Base-by-base conservation (phyloP, 495 filamentous ascomycete genomes). In the Lineolata rhizophorae region DNA sequence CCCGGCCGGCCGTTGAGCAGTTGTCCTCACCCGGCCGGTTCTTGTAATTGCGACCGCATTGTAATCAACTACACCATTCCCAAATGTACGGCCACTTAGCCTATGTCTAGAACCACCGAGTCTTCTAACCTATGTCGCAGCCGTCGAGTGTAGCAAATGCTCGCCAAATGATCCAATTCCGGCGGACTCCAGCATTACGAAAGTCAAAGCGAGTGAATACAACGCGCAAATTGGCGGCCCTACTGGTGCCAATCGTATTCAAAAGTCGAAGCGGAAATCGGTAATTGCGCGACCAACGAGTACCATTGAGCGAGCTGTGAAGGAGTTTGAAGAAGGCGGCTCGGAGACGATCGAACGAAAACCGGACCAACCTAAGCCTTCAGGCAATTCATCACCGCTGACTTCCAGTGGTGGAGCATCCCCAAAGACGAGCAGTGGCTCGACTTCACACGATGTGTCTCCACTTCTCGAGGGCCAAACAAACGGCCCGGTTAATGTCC, bases 1-100 rank as follows among this genome's bases (percentile, higher is more conserved):
- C 76, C 80, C 1, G 80, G 80, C 5, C 63, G 80, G 29, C 80
- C 80, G 12, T 54, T 83, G 13, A 72, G 72, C 32, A 68, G 66
- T 34, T 90, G 80, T 42, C 74, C 76, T 29, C 80, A 84, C 49
- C 65, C 69, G 2, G 64, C 64, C 31, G 65, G 65, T 3, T 60
- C 60, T 13, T 75, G 69, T 40, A 58, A 51, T 33, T 75, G 70
- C 41, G 53, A 58, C 26, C 61, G 56, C 34, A 45, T 53, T 36
- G 55, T 60, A 12, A 55, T 70, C 34, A 65, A 39, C 31, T 47
- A 44, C 26, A 42, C 42, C 6, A 42, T 47, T 17, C 44, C 44
- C 13, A 47, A 44, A 24, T 32, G 43, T 46, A 36, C 26, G 39
- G 3, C 29, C 18, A 13, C 29, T 24, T 31, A 4, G 17, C 8